Base-by-base conservation (phyloP, 2,329 filamentous ascomycete genomes). In the Fusarium keratoplasticum region DNA sequence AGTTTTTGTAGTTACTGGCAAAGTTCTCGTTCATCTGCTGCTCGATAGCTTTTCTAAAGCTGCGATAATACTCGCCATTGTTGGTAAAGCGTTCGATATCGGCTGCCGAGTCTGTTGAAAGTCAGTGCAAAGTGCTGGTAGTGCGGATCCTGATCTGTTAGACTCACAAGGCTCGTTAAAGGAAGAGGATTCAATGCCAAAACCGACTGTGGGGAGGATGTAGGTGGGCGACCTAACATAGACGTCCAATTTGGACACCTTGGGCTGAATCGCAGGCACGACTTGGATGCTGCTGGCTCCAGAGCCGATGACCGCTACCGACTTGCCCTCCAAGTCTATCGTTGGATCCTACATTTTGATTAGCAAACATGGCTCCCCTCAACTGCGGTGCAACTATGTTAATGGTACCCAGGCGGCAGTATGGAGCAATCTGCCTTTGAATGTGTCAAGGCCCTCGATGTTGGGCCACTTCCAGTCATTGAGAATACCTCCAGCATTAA, bases 381-480 rank as follows among this genome's bases (percentile, higher is more conserved):
- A 18, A 33, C 50, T 31, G 6, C 29, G 29, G 29, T 10, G 10
- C 29, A 31, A 10, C 29, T 31, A 31, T 29, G 50, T 27, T 10
- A n/a, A 54, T 22, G 29, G n/a, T 20, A 65, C 62, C 67, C 67
- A 69, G 5, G 63, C 38, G 6, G 68, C 65, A 3, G 61, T 64
- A 27, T 70, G 68, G 18, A 70, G 13, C n/a, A 27, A 10, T 1
- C 14, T 35, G 3, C 64, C 68, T 10, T 61, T 55, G 11, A 70
- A 70, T 5, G 2, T 40, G 2, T 64, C 16, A 10, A 64, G 33
- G 2, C 68, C 68, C 10, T 42, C 16, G 14, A 68, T 68, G 14
- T 64, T 55, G 4, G 68, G 60, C 68, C 68, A 70, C 3, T 60
- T 64, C 68, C 68, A 70, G 8, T 67, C 60, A 5, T 70, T 70